phyloP scores from a whole-genome alignment of 2,329 filamentous ascomycete species.

The Ophiostoma novo-ulmi region DNA sequence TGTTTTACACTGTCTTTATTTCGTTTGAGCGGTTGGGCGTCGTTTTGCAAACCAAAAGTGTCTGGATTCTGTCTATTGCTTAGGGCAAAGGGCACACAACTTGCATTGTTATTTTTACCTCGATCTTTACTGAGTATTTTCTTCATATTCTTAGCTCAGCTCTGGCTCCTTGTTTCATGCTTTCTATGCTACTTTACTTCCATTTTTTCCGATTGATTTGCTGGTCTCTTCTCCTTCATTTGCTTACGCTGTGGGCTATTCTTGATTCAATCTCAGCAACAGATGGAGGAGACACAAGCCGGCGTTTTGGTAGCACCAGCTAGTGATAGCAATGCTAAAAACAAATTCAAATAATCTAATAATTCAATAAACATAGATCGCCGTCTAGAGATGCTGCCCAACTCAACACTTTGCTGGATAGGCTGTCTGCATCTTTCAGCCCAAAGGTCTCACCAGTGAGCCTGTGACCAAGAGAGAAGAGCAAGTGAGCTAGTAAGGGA shows the following conservation, averaged over 20 bases:
- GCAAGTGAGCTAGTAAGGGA: neutral
- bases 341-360: neutral
- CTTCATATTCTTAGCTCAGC: neutral
- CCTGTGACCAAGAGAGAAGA: neutral
- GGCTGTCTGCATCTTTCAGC: neutral
- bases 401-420: neutral
- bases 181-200: neutral
- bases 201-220: too few relatives aligned
- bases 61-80: neutral
- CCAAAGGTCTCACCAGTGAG: neutral
- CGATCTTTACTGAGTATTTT: neutral
- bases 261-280: too few relatives aligned
- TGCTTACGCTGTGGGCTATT: neutral
- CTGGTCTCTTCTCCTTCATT: neutral
- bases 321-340: neutral
- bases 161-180: neutral
- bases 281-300: too few relatives aligned
- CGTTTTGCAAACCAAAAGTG: slow-evolving; percentile 7
- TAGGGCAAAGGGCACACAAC: neutral
- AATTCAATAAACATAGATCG: neutral
- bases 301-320: neutral
- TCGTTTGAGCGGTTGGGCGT: neutral
- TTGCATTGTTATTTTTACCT: neutral
- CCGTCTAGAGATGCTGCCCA: neutral
- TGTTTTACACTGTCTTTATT: neutral